Evolutionary conservation across 2,329 filamentous ascomycete genomes (phyloP), one percentile per base, ranked within the genome.

Genomic region (Blumeria graminis): DNA sequence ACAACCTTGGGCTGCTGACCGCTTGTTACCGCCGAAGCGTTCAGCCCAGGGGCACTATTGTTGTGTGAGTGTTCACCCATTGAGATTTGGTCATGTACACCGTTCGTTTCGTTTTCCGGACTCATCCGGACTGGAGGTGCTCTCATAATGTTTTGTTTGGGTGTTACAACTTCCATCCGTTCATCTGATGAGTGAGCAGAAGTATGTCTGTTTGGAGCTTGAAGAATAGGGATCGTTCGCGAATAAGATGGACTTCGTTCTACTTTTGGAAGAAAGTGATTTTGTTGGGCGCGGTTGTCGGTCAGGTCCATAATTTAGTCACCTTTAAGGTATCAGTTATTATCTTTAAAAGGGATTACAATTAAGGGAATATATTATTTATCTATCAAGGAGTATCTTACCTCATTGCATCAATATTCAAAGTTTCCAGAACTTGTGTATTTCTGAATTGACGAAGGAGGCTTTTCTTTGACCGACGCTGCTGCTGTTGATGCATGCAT

Each of bases 1-100:
- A 96, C 88, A 48, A 95, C 90, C 71, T 98, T 98, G 58, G 92
- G 89, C 67, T 94, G 89, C 66, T 94, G 87, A 55, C 89, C 82
- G 52, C 83, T 83, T 5, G 84, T 80, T 0, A 81, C 80, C 35
- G 67, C 67, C 55, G 67, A 67, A 55, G 68, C 67, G 60, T 61
- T 67, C 54, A 63, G 65, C 38, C 62, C 63, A 55, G 62, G 61
- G 57, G 65, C 57, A 59, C 59, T 65, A 56, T 62, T 62, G 56
- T 59, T 61, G 55, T 59, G 72, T 70, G 56, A 69, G 68, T 65
- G 71, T 57, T 67, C 64, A 35, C 59, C 62, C 56, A 61, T 62
- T 28, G 59, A 60, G 56, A 61, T 63, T 41, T 66, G 62, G 33
- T 67, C 65, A 43, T 65, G 64, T 54, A 60, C 56, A 50, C 65